Percentiles rank a stretch among this genome's conserved stretches.
Evolutionary conservation across 495 filamentous ascomycete genomes (phyloP).

Genomic region (Neohortaea acidophila): DNA sequence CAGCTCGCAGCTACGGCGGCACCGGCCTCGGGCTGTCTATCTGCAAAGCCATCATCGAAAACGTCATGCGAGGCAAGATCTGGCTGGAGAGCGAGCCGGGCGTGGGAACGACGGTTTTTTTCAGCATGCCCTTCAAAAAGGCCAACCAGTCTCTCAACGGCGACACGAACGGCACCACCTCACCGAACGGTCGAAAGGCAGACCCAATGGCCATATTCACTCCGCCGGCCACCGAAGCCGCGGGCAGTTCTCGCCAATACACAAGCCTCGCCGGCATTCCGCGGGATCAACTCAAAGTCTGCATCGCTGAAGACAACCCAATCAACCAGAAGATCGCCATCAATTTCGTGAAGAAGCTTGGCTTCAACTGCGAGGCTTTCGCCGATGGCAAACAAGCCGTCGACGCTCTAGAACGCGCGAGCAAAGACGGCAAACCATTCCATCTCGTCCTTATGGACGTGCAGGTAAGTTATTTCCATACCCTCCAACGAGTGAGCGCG

Average conservation of each 20-base stretch:
- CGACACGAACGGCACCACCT: conserved; percentile 22
- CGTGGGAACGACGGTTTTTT: conserved; percentile 70
- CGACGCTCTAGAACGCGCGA: conserved; percentile 61
- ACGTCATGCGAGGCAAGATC: conserved; percentile 73
- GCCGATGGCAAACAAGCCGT: conserved; percentile 75
- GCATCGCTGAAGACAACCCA: conserved; percentile 82
- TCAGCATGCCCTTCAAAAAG: conserved; percentile 70
- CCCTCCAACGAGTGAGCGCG: no score
- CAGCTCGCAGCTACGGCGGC: conserved; percentile 75
- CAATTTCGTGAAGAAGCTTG: conserved; percentile 70
- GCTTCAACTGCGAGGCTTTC: conserved; percentile 69
- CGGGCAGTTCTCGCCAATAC: conserved; percentile 3
- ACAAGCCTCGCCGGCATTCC: conserved; percentile 54
- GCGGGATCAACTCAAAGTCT: conserved; percentile 62
- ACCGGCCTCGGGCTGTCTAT: conserved; percentile 84
- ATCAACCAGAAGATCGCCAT: conserved; percentile 89
- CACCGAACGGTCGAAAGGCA: conserved; percentile 6
- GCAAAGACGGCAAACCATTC: conserved; percentile 51
- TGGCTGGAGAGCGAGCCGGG: conserved; percentile 62
- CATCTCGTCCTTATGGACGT: conserved; percentile 87
- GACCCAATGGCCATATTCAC: conserved; percentile 43
- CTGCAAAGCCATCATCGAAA: conserved; percentile 87
- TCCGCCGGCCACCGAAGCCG: conserved; percentile 24
- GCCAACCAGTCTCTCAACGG: conserved; percentile 37
- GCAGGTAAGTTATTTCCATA: no score